Evolutionary conservation across 139 green algal species (phyloP), one percentile per base, ranked within the genome.

Genomic region (Volvox reticuliferus): DNA sequence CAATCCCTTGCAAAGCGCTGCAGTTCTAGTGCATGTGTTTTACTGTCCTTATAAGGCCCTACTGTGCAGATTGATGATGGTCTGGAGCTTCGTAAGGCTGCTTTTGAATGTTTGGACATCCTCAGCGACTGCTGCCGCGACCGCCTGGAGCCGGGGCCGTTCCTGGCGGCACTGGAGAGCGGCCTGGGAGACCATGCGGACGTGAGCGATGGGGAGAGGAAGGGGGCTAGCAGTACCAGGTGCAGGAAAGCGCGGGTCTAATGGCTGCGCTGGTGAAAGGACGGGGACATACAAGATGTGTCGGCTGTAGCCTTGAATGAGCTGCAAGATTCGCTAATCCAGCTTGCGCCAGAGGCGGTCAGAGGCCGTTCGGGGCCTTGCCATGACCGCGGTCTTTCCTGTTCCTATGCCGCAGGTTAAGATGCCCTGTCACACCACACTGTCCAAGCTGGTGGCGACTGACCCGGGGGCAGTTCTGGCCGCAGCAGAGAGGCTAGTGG

Each of bases 71-170:
- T 99, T 36, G 98, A 99, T 89, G 98, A 99, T 84, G 98, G 98
- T 1, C 94, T 99, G 83, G 98, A 99, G 93, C 95, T 99, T 93
- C 97, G 98, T 89, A 99, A 99, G 94, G 95, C 97, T 14, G 93
- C 97, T 9, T 99, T 98, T 92, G 95, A 99, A 95, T 98, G 95
- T 93, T 92, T 99, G 90, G 97, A 99, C 92, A 97, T 99, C 78
- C 93, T 99, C 75, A 92, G 98, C 84, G 95, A 97, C 86, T 82
- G 30, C 85, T 94, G 90, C 93, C 81, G 91, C 61, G 69, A 89
- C 82, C 69, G 44, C 28, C 76, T 95, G 71, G 91, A 95, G 44
- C 79, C 87, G 17, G 30, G 36, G 44, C 88, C 91, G 21, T 94
- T 98, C 89, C 55, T 97, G 26, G 19, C 44, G 35, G 92, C 93